phyloP scores from a whole-genome alignment of 2,329 filamentous ascomycete genomes.

The Alternaria hordeiaustralica region DNA sequence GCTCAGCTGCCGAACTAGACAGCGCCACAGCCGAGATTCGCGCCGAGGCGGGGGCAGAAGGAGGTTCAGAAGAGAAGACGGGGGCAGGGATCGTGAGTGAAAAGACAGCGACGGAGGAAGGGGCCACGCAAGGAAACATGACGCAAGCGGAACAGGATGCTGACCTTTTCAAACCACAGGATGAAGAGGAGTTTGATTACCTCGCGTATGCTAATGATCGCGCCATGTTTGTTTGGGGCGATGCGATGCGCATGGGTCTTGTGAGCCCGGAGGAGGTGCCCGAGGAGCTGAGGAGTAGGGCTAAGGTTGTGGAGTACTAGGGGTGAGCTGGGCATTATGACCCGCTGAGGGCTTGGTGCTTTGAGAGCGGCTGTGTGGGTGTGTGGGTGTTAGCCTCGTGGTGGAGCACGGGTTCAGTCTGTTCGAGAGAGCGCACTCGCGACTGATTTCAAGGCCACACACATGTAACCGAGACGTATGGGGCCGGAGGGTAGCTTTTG shows the following conservation, averaged over 20 bases:
- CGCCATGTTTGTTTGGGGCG: constrained; percentile 93
- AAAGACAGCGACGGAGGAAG: constrained; percentile 25
- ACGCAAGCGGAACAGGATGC: constrained; percentile 36
- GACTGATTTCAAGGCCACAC: no score
- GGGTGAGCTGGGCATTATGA: no score
- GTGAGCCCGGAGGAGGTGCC: constrained; percentile 79
- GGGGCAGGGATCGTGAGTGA: constrained; percentile 36
- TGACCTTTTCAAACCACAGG: constrained; percentile 57
- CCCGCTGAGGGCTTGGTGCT: no score
- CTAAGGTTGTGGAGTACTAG: constrained; percentile 71
- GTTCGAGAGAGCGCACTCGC: no score
- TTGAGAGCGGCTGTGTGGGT: no score
- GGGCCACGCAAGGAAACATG: constrained; percentile 22
- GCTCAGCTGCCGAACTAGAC: constrained; percentile 37
- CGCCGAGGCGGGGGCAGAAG: constrained; percentile 24
- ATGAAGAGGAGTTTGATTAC: constrained; percentile 85
- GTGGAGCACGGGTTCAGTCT: no score
- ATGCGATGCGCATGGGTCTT: constrained; percentile 79
- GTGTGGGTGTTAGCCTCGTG: no score
- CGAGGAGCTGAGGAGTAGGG: constrained; percentile 63
- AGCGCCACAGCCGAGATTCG: constrained; percentile 30
- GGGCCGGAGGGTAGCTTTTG: no score
- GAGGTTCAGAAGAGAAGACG: constrained; percentile 1
- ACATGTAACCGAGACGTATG: no score
- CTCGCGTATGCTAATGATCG: constrained; percentile 88